phyloP scores from a whole-genome alignment of 768 basidiomycete species.

The Phlegmacium glaucopus region DNA sequence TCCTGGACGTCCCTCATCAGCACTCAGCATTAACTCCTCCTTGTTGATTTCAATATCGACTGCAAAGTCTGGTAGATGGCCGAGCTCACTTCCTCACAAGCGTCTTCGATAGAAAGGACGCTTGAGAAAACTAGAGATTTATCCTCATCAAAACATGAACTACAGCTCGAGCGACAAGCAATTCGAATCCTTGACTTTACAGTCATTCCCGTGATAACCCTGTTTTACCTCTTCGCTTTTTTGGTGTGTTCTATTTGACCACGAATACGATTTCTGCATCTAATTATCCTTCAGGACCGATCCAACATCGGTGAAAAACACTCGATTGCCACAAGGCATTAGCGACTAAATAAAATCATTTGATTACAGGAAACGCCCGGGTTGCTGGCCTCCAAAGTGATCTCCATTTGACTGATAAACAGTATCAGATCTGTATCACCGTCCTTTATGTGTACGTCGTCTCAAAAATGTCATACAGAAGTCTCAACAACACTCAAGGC shows the following conservation, averaged over 20 bases:
- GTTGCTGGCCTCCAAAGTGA: slow-evolving; percentile 46
- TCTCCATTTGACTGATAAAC: slow-evolving; percentile 33
- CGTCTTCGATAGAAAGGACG: neutral
- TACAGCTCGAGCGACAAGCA: slow-evolving; percentile 12
- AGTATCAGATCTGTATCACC: slow-evolving; percentile 34
- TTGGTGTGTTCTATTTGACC: slow-evolving; percentile 19
- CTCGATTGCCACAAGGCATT: too few species aligned
- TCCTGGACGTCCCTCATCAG: too few species aligned
- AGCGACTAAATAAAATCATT: neutral
- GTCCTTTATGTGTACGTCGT: slow-evolving; percentile 25
- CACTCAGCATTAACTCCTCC: too few species aligned
- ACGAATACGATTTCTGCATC: neutral
- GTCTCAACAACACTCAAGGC: slow-evolving; percentile 14
- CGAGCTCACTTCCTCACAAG: too few species aligned
- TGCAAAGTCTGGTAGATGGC: too few species aligned
- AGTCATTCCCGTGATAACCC: slow-evolving; percentile 29
- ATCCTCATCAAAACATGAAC: neutral
- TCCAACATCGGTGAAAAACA: slow-evolving; percentile 27
- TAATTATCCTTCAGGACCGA: slow-evolving; percentile 22
- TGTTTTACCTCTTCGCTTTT: slow-evolving; percentile 33
- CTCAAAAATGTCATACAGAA: neutral
- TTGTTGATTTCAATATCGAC: too few species aligned
- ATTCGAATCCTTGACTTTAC: slow-evolving; percentile 22
- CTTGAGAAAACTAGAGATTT: neutral
- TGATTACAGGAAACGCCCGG: slow-evolving; percentile 37